phyloP scores from a whole-genome alignment of 2,329 filamentous ascomycete genomes.

The Ceratocystis eucalypticola region DNA sequence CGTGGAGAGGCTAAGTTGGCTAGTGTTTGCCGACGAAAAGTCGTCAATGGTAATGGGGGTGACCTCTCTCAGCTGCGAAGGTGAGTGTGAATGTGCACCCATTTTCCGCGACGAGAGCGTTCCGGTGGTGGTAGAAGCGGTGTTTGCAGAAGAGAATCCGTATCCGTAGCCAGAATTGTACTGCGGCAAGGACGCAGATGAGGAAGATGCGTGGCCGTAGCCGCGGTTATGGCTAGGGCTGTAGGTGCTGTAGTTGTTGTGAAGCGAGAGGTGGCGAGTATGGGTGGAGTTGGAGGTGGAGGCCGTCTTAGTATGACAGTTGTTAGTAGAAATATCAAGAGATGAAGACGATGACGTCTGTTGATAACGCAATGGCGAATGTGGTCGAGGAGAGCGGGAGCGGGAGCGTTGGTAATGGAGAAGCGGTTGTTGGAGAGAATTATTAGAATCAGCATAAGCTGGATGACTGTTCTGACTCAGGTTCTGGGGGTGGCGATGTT shows the following conservation, averaged over 20 bases:
- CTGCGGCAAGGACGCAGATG: background rate
- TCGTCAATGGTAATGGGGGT: constrained; percentile 5
- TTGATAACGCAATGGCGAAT: constrained; percentile 3
- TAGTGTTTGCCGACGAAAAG: constrained; percentile 3
- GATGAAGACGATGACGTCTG: background rate
- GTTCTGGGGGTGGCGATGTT: constrained; percentile 5
- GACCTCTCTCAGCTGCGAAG: background rate
- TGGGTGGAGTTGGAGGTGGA: background rate
- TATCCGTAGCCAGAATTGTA: background rate
- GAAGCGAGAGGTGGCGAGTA: constrained; percentile 10
- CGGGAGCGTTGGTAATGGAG: constrained; percentile 29
- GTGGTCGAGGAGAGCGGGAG: constrained; percentile 24
- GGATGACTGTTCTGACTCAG: background rate
- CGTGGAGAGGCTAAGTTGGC: background rate
- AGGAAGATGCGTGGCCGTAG: background rate
- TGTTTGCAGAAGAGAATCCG: background rate
- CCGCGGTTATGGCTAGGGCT: background rate
- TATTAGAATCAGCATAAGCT: constrained; percentile 24
- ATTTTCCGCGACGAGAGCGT: constrained; percentile 9
- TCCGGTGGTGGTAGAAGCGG: background rate
- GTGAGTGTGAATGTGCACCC: constrained; percentile 16
- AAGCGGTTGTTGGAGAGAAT: constrained; percentile 22
- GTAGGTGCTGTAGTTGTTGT: background rate
- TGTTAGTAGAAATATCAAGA: background rate
- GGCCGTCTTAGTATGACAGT: background rate